Base-by-base conservation (phyloP, 352 stramenopile species). In the Globisporangium nunn region DNA sequence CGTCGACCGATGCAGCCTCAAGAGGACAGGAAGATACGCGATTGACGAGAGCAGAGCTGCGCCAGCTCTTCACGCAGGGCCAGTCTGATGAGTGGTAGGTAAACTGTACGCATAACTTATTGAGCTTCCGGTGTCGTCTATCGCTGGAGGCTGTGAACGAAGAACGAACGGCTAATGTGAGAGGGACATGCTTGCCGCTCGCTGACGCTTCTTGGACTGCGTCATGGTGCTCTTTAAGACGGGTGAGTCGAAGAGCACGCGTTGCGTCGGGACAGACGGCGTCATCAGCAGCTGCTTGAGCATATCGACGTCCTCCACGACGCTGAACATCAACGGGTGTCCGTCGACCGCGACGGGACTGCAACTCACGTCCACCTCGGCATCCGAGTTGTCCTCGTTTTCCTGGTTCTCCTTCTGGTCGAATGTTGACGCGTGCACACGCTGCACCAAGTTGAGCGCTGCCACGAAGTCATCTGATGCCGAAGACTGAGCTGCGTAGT, bases 1-100 rank as follows among this genome's bases (percentile, higher is more conserved):
- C 61, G 2, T 61, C 68, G 31, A 39, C 56, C 8, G 15, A 23
- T 23, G 44, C 58, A 5, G 65, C 51, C 0, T 59, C 58, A 28
- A 52, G 43, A 14, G 70, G 51, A 41, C 14, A 29, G 28, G 46
- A 76, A 48, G 61, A 73, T 50, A 48, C 69, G 23, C 65, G 68
- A 0, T 50, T 87, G 40, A 74, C 68, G 1, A 62, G 67, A 52
- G 67, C 72, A 60, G 77, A 87, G 30, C 52, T 87, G 31, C 65
- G 61, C 2, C 67, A 64, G 49, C 54, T 87, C n/a, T 85, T 87
- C 49, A 74, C 68, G 15, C 56, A 61, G n/a, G 56, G 41, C 4
- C 30, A n/a, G 18, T 43, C 47, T n/a, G 48, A 54, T 1, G 47
- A 61, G 1, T 61, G 37, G 49, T 61, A 48, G 29, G 23, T 23